Percentiles rank a stretch among this genome's conserved stretches.
Evolutionary conservation across 2,329 filamentous ascomycete species (phyloP).

Genomic region (Pyrenophora seminiperda): DNA sequence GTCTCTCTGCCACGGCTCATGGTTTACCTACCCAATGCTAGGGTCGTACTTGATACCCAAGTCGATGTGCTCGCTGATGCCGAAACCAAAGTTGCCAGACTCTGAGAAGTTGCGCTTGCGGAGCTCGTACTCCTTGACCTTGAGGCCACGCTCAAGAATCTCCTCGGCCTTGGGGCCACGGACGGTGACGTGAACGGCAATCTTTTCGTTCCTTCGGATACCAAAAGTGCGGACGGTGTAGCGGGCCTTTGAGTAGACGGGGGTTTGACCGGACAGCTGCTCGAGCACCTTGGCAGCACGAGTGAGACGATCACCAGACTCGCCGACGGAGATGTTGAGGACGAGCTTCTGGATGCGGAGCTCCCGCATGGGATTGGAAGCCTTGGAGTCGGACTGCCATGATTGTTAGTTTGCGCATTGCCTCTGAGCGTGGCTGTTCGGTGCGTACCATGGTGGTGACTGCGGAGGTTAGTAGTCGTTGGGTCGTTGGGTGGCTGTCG

Average conservation of each 20-base stretch:
- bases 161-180: conserved; percentile 99
- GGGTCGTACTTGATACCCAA: conserved; percentile 83
- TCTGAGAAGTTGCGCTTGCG: conserved; percentile 99
- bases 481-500: conserved; percentile 38
- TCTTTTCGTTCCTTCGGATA: conserved; percentile 99
- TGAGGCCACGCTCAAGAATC: conserved; percentile 99
- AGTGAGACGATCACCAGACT: conserved; percentile 99
- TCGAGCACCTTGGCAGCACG: conserved; percentile 99
- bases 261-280: conserved; percentile 99
- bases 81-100: conserved; percentile 96
- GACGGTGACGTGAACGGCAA: conserved; percentile 98
- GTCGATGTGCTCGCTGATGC: conserved; percentile 99
- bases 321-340: conserved; percentile 99
- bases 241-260: conserved; percentile 99
- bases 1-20: neutral
- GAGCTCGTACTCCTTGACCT: conserved; percentile 99
- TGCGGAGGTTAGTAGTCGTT: conserved; percentile 46
- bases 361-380: conserved; percentile 98
- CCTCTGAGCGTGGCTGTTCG: conserved; percentile 1
- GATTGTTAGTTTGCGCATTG: conserved; percentile 30
- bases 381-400: conserved; percentile 62
- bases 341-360: conserved; percentile 99
- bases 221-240: conserved; percentile 99
- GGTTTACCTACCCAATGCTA: conserved; percentile 45
- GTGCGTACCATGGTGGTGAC: conserved; percentile 48